Conservation (phyloP, 2,329 filamentous ascomycete species). For the Nakataea oryzae region DNA sequence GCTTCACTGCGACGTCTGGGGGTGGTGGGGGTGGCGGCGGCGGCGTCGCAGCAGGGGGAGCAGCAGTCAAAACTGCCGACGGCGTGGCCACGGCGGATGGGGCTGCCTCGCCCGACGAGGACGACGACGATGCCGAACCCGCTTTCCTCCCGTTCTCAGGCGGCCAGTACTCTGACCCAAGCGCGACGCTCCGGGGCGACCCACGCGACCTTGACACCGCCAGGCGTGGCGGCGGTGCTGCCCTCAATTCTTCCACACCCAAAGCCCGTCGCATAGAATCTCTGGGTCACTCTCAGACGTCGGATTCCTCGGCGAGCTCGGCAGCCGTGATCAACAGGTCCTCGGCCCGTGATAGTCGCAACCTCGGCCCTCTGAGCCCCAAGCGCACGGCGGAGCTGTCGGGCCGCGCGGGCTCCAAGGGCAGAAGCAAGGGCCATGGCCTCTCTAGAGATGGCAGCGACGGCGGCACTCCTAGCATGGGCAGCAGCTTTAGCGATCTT, state of each 20-base stretch:
- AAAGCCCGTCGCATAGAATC: conserved; percentile 10
- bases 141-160: conserved; percentile 40
- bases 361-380: conserved; percentile 40
- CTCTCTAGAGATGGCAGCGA: conserved; percentile 54
- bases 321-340: conserved; percentile 25
- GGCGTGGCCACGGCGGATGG: conserved; percentile 16
- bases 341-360: conserved; percentile 18
- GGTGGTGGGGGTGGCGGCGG: background rate
- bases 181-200: conserved; percentile 41
- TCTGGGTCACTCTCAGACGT: conserved; percentile 41
- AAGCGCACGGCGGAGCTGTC: conserved; percentile 48
- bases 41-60: conserved; percentile 10
- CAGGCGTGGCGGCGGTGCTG: conserved; percentile 3
- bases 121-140: conserved; percentile 45
- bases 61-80: conserved; percentile 7
- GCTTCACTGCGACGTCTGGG: too few relatives aligned
- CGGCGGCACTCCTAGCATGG: conserved; percentile 60
- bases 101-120: conserved; percentile 27
- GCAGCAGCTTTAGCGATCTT: conserved; percentile 78
- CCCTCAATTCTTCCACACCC: background rate
- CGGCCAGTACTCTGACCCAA: conserved; percentile 32
- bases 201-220: conserved; percentile 21
- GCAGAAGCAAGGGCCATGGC: conserved; percentile 32
- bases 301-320: conserved; percentile 52
- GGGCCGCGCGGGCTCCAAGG: conserved; percentile 36